These are phyloP conservation scores for Aspergillus fischeri DNA, from an alignment of 2,329 filamentous ascomycete species.

Conservation along the genomic window DNA sequence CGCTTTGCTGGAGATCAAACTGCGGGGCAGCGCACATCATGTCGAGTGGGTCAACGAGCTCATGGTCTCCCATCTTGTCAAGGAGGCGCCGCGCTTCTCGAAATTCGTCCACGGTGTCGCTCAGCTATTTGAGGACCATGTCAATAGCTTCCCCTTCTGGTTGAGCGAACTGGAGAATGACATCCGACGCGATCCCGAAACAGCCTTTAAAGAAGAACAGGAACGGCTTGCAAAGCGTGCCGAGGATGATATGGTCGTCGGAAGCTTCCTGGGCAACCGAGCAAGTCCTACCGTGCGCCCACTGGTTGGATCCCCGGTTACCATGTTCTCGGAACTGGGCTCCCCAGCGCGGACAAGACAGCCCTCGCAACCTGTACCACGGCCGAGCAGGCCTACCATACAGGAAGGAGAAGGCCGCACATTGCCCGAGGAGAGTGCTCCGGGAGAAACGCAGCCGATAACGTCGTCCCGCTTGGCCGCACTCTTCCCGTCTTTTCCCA, in stretches of 20 bases:
- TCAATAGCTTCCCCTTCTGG: conserved; percentile 97
- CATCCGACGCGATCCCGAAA: conserved; percentile 87
- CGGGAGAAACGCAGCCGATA: conserved; percentile 35
- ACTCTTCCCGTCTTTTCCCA: conserved; percentile 77
- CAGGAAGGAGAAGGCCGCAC: conserved; percentile 37
- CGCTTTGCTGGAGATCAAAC: conserved; percentile 87
- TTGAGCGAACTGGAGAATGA: conserved; percentile 85
- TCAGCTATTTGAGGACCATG: conserved; percentile 87
- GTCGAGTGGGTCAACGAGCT: conserved; percentile 87
- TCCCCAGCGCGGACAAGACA: conserved; percentile 20
- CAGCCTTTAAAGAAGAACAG: conserved; percentile 87
- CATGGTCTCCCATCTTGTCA: conserved; percentile 87
- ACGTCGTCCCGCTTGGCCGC: conserved; percentile 60
- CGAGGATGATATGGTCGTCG: conserved; percentile 84
- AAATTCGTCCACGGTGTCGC: conserved; percentile 96
- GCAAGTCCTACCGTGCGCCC: conserved; percentile 26
- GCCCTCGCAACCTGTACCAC: conserved; percentile 24
- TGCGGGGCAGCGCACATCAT: conserved; percentile 60
- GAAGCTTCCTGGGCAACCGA: conserved; percentile 69
- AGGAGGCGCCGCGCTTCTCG: conserved; percentile 84
- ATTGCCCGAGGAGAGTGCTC: conserved; percentile 7
- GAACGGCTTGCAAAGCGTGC: conserved; percentile 74
- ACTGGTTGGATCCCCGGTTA: conserved; percentile 33
- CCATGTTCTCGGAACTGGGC: conserved; percentile 22
- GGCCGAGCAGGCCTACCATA: conserved; percentile 29